These are phyloP conservation scores for Gaertneriomyces sp. DNA, from an alignment of 192 early-diverging fungal species.

Conservation along the genomic window DNA sequence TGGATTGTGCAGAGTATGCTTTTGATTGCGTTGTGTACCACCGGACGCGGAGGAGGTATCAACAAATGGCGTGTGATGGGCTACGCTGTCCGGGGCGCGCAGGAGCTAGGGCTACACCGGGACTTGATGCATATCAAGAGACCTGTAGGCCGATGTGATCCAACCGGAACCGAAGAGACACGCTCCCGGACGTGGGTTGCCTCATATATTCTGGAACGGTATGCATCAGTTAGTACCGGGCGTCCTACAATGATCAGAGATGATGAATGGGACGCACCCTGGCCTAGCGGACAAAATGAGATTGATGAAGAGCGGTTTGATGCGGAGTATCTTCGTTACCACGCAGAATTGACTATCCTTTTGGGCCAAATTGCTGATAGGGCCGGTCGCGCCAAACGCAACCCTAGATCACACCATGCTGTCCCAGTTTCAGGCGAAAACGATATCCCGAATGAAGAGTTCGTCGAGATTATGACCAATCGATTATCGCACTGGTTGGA, in stretches of 20 bases:
- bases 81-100: slow-evolving; percentile 11
- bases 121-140: slow-evolving; percentile 24
- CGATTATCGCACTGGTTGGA: too few relatives aligned
- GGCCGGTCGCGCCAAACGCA: neutral
- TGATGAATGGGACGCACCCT: slow-evolving; percentile 25
- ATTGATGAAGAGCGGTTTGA: slow-evolving; percentile 9
- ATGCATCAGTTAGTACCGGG: slow-evolving; percentile 8
- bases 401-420: too few relatives aligned
- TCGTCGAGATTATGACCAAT: too few relatives aligned
- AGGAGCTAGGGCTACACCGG: slow-evolving; percentile 27
- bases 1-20: slow-evolving; percentile 19
- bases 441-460: too few relatives aligned
- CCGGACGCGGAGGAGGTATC: neutral
- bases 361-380: neutral
- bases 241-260: slow-evolving; percentile 19
- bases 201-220: slow-evolving; percentile 18
- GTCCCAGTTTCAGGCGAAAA: too few relatives aligned
- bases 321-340: slow-evolving; percentile 14
- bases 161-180: slow-evolving; percentile 20
- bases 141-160: slow-evolving; percentile 30
- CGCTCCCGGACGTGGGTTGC: slow-evolving; percentile 21
- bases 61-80: slow-evolving; percentile 17
- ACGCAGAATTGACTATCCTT: neutral
- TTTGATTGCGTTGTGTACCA: slow-evolving; percentile 2
- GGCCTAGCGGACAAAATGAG: slow-evolving; percentile 8